Evolutionary conservation across 2,329 filamentous ascomycete species (phyloP), one percentile per base, ranked within the genome.

Genomic region (Malbranchea zuffiana): DNA sequence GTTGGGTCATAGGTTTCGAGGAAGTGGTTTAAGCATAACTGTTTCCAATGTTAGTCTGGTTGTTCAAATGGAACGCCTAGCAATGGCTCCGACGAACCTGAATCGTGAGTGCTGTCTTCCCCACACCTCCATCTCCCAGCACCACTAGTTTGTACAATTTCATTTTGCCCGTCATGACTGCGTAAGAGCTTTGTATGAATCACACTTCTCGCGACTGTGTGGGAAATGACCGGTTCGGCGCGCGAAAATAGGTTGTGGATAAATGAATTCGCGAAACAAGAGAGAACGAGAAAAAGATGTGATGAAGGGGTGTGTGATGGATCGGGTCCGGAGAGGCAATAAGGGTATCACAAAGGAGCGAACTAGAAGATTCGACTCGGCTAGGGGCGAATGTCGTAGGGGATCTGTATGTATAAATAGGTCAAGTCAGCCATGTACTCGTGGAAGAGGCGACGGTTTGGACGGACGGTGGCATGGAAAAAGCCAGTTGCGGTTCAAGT

Each of bases 21-120:
- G 60, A 98, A 98, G 65, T 98, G 90, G 64, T 96, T 92, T 56
- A 96, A 68, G 62, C 90, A 96, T 53, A 98, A 72, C 78, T 98
- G 53, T 28, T 27, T 20, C 18, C 11, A 39, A 29, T 31, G 34
- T 24, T 21, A 25, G 27, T 28, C 3, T 10, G 40, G 28, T 32
- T 10, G 28, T 13, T 16, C 18, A 23, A 42, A 38, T 20, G 34
- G 18, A 33, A 37, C 25, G 43, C 34, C 18, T n/a, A 28, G 29
- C 16, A 5, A 32, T 20, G 13, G 18, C 25, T 31, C 38, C 23
- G 42, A 47, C 59, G 42, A 51, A 71, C 74, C 66, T 78, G 86
- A 57, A 94, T 94, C 41, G 86, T 94, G 57, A 94, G 69, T 54
- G 86, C 86, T 35, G 86, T 94, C 66, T 94, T 94, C 51, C 86